Conservation (phyloP, 169 alveolate species). For the Toxoplasma gondii region DNA sequence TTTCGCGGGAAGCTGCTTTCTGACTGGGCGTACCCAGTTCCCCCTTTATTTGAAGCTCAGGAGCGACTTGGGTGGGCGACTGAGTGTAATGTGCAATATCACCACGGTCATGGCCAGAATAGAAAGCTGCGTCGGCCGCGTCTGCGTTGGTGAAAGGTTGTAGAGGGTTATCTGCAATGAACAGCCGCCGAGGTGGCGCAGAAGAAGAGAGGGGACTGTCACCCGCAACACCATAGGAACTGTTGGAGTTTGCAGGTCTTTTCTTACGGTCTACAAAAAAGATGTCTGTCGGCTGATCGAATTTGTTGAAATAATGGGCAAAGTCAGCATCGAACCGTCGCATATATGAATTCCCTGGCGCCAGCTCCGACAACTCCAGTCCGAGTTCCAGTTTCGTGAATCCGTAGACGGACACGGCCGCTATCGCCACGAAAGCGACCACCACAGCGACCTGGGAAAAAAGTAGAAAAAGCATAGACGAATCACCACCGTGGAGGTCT, state of each 20-base stretch:
- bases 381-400: constrained; percentile 77
- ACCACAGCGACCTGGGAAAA: constrained; percentile 66
- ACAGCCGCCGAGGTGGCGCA: neutral
- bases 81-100: too few species aligned
- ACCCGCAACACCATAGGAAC: constrained; percentile 6
- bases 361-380: constrained; percentile 74
- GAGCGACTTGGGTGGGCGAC: too few species aligned
- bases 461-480: neutral
- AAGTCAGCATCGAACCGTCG: constrained; percentile 70
- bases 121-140: neutral
- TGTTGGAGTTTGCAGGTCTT: constrained; percentile 7
- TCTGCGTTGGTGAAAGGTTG: neutral
- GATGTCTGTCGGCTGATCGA: constrained; percentile 77
- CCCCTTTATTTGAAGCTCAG: too few species aligned
- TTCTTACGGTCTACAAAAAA: constrained; percentile 66
- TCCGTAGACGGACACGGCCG: constrained; percentile 72
- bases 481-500: neutral
- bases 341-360: constrained; percentile 75
- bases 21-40: too few species aligned
- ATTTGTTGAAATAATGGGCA: constrained; percentile 70
- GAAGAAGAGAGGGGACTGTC: neutral
- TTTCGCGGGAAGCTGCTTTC: too few species aligned
- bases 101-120: too few species aligned
- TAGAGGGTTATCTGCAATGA: neutral
- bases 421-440: constrained; percentile 65